phyloP scores from a whole-genome alignment of 2,329 filamentous ascomycete species.

The Ophiostoma quercus region DNA sequence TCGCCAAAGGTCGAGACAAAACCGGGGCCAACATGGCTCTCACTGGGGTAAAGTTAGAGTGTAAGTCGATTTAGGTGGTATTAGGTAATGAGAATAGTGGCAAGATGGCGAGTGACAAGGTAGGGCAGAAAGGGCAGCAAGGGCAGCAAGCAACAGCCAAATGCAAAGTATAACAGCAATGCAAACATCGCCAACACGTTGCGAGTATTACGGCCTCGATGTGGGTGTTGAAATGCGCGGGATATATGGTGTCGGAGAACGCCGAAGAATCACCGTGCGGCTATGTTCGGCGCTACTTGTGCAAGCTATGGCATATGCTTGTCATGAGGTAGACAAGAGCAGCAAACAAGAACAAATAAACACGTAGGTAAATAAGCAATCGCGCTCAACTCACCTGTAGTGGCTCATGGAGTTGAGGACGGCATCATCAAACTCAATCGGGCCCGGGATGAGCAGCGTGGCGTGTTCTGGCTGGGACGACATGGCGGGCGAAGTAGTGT shows the following conservation, averaged over 20 bases:
- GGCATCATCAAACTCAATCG: conserved; percentile 97
- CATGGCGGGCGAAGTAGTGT: conserved; percentile 42
- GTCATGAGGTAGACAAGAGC: neutral
- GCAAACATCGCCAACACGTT: neutral
- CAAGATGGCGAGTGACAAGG: neutral
- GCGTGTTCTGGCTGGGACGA: conserved; percentile 58
- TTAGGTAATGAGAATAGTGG: neutral
- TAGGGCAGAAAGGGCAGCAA: neutral
- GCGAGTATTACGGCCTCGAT: neutral
- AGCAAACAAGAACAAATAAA: neutral
- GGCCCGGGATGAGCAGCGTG: conserved; percentile 89
- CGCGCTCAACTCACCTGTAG: conserved; percentile 57
- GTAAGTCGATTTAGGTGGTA: neutral
- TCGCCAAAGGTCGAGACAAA: conserved; percentile 93
- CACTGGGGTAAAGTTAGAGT: conserved; percentile 46
- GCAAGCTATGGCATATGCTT: neutral
- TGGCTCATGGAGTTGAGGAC: conserved; percentile 93
- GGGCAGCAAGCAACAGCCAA: neutral
- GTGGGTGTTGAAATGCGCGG: neutral
- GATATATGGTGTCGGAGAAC: neutral
- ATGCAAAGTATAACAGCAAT: neutral
- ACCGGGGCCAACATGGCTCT: conserved; percentile 84
- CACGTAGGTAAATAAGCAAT: neutral
- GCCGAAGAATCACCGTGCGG: neutral
- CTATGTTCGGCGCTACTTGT: neutral